Evolutionary conservation across 345 rosid species (phyloP).

Genomic region (Rhodamnia argentea): DNA sequence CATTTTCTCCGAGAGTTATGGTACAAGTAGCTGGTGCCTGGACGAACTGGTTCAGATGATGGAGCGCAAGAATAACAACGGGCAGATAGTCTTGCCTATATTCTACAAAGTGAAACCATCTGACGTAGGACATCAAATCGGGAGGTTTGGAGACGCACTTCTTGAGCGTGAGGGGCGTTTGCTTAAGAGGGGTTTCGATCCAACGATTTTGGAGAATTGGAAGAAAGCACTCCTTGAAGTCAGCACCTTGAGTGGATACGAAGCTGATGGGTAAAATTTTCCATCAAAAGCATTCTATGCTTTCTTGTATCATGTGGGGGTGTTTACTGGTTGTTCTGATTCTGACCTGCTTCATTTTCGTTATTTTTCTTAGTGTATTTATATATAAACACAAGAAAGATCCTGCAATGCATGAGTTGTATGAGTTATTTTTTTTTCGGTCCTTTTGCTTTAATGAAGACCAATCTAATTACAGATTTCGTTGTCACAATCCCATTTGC

Average conservation of each 20-base stretch:
- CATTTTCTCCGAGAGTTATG: too few species aligned
- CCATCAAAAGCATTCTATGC: neutral
- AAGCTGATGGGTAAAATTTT: neutral
- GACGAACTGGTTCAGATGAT: too few species aligned
- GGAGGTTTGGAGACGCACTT: neutral
- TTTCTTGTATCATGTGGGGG: neutral
- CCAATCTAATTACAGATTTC: neutral
- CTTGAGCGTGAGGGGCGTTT: rapidly evolving
- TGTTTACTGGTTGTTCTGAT: neutral
- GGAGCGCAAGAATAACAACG: too few species aligned
- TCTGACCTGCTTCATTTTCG: neutral
- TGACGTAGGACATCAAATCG: rapidly evolving
- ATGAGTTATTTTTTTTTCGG: too few species aligned
- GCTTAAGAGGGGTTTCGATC: neutral
- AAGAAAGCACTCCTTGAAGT: neutral
- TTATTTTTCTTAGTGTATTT: too few species aligned
- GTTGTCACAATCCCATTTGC: neutral
- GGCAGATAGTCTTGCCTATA: too few species aligned
- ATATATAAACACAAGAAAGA: too few species aligned
- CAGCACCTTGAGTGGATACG: neutral
- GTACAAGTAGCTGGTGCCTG: too few species aligned
- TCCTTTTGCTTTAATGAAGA: neutral
- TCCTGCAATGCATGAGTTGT: too few species aligned
- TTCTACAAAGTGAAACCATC: neutral
- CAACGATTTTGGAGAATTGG: neutral